Evolutionary conservation across 768 basidiomycete genomes (phyloP).

Genomic region (Kwoniella botswanensis): DNA sequence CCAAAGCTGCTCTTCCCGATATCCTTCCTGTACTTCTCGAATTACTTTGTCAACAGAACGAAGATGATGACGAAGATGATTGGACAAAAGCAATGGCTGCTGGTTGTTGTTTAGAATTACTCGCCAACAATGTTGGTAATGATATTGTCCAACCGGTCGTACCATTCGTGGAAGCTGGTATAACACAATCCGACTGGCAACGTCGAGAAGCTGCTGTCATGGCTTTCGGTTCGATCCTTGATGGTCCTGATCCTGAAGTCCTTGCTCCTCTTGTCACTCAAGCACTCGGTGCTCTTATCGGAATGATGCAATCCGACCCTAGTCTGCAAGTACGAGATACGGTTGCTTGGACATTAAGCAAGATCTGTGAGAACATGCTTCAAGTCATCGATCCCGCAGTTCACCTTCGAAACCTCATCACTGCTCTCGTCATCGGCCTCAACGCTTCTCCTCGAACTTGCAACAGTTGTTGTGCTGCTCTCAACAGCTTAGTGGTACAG

Average conservation of each 20-base stretch:
- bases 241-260: constrained; percentile 87
- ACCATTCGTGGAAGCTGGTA: constrained; percentile 96
- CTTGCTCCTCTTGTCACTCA: constrained; percentile 90
- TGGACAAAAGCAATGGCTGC: constrained; percentile 99
- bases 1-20: constrained; percentile 91
- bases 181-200: constrained; percentile 91
- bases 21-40: constrained; percentile 89
- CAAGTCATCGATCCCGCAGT: constrained; percentile 84
- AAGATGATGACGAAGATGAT: constrained; percentile 96
- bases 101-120: constrained; percentile 83
- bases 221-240: constrained; percentile 97
- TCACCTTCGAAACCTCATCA: constrained; percentile 80
- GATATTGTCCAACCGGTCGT: constrained; percentile 89
- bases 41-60: constrained; percentile 89
- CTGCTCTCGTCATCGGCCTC: constrained; percentile 80
- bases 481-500: constrained; percentile 95
- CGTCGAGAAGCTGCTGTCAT: constrained; percentile 95
- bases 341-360: constrained; percentile 94
- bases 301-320: constrained; percentile 84
- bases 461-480: constrained; percentile 92
- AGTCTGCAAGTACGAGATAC: constrained; percentile 92
- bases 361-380: constrained; percentile 89
- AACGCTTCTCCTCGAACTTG: constrained; percentile 81
- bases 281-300: constrained; percentile 89
- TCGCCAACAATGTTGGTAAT: constrained; percentile 89